Conservation (phyloP, 129 eudicot species). For the Cynara cardunculus region DNA sequence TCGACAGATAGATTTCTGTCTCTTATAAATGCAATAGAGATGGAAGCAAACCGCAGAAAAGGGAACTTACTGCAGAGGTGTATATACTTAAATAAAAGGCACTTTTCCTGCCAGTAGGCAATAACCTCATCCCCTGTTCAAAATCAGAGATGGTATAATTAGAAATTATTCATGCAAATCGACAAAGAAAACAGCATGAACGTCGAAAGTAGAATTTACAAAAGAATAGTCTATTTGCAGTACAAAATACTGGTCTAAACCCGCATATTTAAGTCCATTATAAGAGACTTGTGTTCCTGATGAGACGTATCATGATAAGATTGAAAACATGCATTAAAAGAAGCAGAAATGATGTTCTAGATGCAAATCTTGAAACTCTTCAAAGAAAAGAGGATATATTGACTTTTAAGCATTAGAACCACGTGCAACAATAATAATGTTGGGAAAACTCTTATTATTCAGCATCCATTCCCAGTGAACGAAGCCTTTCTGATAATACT, state of each 20-base stretch:
- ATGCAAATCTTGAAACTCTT: no score
- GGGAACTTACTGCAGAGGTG: slow-evolving; percentile 58
- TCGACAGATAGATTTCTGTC: background rate
- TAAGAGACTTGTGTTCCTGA: no score
- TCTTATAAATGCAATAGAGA: background rate
- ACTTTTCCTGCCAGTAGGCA: slow-evolving; percentile 94
- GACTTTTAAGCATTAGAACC: no score
- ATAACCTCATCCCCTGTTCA: slow-evolving; percentile 81
- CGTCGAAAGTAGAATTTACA: background rate
- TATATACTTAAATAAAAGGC: slow-evolving; percentile 63
- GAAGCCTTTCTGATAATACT: no score
- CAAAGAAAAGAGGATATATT: no score
- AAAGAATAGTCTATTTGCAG: background rate
- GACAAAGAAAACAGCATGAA: background rate
- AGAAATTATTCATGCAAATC: background rate
- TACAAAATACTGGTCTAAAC: background rate
- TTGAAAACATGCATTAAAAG: no score
- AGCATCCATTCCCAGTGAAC: no score
- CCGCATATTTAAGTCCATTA: no score
- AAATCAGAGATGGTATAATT: slow-evolving; percentile 3
- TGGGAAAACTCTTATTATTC: no score
- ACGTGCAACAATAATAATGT: no score
- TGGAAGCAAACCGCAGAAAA: background rate
- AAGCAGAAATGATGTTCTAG: no score
- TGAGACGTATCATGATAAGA: no score